Evolutionary conservation across 345 rosid species (phyloP), one percentile per base, ranked within the genome.

Genomic region (Barbarea vulgaris): DNA sequence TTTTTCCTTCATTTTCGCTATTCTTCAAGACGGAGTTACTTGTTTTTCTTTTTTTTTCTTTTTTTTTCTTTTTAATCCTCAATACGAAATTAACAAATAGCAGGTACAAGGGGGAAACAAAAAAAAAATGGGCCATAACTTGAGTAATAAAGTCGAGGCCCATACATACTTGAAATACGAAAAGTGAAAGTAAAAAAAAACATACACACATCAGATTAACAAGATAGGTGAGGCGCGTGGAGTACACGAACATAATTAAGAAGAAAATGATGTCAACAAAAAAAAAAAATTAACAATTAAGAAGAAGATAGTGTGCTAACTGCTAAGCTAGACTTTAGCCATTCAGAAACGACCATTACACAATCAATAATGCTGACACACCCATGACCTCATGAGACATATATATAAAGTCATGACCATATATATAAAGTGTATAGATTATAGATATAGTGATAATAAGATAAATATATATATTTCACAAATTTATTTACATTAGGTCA

Each of bases 401-500:
- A 48, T 2, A 27, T 5, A 28, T 5, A 28, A n/a, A n/a, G n/a
- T 41, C 17, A 39, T 54, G 59, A 13, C 14, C 33, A 34, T 2
- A 10, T n/a, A 57, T 70, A 59, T 58, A 47, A 11, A 50, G 19
- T 34, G n/a, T 30, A n/a, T n/a, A n/a, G n/a, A n/a, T n/a, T n/a
- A n/a, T n/a, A n/a, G n/a, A n/a, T n/a, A n/a, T n/a, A n/a, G n/a
- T n/a, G n/a, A n/a, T n/a, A n/a, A n/a, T n/a, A n/a, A n/a, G n/a
- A n/a, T n/a, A n/a, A n/a, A n/a, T n/a, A n/a, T 65, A 64, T 24
- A 22, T 31, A 69, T 69, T 54, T 33, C 70, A 76, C 70, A 77
- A 60, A 67, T 70, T 46, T 76, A 69, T 62, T 44, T 77, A 62
- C 80, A 77, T 12, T 64, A 70, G 30, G 50, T 46, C 53, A 64